A percentile compares a stretch with the other conserved stretches of the same genome.
Conservation (phyloP, 2,329 filamentous ascomycete species). For the Teratosphaeriaceae sp. region DNA sequence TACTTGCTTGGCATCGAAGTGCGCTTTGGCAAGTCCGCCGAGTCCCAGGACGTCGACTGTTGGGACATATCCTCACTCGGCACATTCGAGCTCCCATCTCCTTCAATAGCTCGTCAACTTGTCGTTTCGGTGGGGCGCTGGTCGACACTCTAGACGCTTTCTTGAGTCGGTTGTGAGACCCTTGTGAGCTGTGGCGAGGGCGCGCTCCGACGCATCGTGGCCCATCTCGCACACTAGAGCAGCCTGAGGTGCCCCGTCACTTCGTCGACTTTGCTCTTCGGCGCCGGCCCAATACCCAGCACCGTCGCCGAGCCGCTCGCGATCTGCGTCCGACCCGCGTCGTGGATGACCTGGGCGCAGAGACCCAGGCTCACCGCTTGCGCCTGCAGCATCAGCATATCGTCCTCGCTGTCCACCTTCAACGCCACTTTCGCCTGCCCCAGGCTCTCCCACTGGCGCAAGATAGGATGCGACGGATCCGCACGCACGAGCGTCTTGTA, state of each 20-base stretch:
- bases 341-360: constrained; percentile 82
- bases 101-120: too few species aligned
- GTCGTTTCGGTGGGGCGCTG: too few species aligned
- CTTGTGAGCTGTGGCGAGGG: too few species aligned
- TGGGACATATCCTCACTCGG: too few species aligned
- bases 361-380: constrained; percentile 77
- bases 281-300: constrained; percentile 66
- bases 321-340: constrained; percentile 97
- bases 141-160: too few species aligned
- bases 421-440: constrained; percentile 77
- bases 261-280: constrained; percentile 77
- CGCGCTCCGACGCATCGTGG: background rate
- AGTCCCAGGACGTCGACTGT: too few species aligned
- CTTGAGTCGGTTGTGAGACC: too few species aligned
- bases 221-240: constrained; percentile 44
- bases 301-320: constrained; percentile 89
- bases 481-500: constrained; percentile 72
- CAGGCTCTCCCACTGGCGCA: constrained; percentile 75
- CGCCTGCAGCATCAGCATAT: constrained; percentile 66
- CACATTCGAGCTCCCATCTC: too few species aligned
- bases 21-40: too few species aligned
- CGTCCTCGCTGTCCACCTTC: constrained; percentile 80
- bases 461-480: constrained; percentile 52
- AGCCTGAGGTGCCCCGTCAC: constrained; percentile 82
- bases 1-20: too few species aligned